Evolutionary conservation across 2,329 filamentous ascomycete species (phyloP), one percentile per base, ranked within the genome.

Genomic region (Fusarium nematophilum): DNA sequence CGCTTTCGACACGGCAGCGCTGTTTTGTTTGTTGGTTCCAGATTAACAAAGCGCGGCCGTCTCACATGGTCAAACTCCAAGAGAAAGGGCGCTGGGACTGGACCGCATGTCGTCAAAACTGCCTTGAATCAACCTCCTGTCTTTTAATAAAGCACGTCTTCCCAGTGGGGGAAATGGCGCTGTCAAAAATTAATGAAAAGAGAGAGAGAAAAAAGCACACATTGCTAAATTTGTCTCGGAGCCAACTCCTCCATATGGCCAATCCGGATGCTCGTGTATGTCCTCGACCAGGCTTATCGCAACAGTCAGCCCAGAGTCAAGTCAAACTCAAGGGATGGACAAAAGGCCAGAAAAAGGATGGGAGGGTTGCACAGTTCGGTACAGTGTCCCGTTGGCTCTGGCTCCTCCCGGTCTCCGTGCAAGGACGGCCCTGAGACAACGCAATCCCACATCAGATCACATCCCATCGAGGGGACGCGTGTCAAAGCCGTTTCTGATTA

Each of bases 401-500:
- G n/a, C n/a, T n/a, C n/a, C n/a, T n/a, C n/a, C n/a, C n/a, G n/a
- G n/a, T n/a, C n/a, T n/a, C n/a, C n/a, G n/a, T n/a, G 43, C 26
- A 49, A 38, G 44, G 25, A 30, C 29, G 29, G 27, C 14, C 48
- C 51, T 52, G 52, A 64, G 59, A 53, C 51, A 57, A 9, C 61
- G 57, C 42, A 42, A 49, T 53, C 34, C 36, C 31, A 39, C 10
- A 33, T 30, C 29, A 23, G 39, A 37, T 30, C 45, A 18, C 33
- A 38, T 48, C 23, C 39, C 18, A 42, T 54, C 53, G 46, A 30
- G 43, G 53, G 53, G 65, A 68, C 65, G 65, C 65, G 65, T 67
- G 65, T 67, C 65, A 63, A 52, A 62, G 55, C 21, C 21, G 53
- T 67, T 66, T 59, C 57, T 62, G 47, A 52, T 62, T 55, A 29